Base-by-base conservation (phyloP, 106 monocot species). In the Vanilla planifolia region DNA sequence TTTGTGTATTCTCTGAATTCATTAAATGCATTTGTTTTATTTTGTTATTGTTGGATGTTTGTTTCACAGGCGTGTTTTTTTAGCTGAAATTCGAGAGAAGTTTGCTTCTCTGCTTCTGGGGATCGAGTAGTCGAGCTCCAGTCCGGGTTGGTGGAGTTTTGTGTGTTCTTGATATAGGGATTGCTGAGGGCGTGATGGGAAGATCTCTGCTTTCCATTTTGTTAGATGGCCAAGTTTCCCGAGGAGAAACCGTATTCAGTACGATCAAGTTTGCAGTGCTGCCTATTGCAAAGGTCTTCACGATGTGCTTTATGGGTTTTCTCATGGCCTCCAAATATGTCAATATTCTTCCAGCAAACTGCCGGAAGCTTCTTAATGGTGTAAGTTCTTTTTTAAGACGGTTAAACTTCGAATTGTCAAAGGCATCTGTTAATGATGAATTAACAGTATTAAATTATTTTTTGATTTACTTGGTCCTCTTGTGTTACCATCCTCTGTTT, bases 251-350 rank as follows among this genome's bases (percentile, higher is more conserved):
- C 15, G 24, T 93, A 22, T 36, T 85, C 27, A 43, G 68, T 9
- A 76, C 76, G 5, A 70, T 88, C 45, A 76, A 76, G 71, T 93
- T 76, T 72, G 88, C 92, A 46, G 63, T 88, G 40, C 55, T 93
- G 55, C 92, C 92, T 5, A 88, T 93, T 52, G 78, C 79, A 1
- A 93, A 93, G 65, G 88, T 93, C 22, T 88, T 88, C 65, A 84
- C 75, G 0, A 79, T 93, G 79, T 88, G 88, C 55, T 88, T 80
- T 42, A 69, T 93, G 79, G 92, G 92, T n/a, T 88, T 77, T 48
- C 78, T 93, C 20, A 88, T 93, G 92, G 92, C 92, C 23, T 88
- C 81, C 44, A 93, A 93, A 55, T 70, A 77, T 67, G 73, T 88
- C 40, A 85, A 85, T 44, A 82, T 93, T 56, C 81, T 93, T 28